These are phyloP conservation scores for Berkeleyomyces basicola DNA, from an alignment of 2,329 filamentous ascomycete species.

Conservation along the genomic window DNA sequence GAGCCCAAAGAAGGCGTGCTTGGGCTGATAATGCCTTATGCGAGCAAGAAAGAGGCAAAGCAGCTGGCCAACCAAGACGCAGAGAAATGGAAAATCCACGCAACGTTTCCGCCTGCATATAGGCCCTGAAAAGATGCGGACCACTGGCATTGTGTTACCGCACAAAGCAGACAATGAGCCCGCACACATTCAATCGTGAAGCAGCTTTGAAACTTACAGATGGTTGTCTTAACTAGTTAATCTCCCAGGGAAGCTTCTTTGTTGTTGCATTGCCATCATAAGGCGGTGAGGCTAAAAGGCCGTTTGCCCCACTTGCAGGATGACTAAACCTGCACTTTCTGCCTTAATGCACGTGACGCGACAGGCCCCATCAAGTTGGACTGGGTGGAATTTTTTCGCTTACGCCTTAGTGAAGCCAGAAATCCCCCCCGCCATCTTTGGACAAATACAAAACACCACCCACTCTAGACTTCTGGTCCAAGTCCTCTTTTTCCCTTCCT, in stretches of 20 bases:
- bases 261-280: neutral
- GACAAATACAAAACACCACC: conserved; percentile 14
- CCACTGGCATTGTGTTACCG: no score
- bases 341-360: conserved; percentile 11
- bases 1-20: no score
- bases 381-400: conserved; percentile 12
- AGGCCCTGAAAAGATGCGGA: neutral
- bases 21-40: no score
- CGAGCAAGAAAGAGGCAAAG: no score
- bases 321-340: conserved; percentile 12
- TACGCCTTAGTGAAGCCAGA: conserved; percentile 9
- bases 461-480: conserved; percentile 11
- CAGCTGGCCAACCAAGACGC: no score
- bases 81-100: no score
- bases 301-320: conserved; percentile 7
- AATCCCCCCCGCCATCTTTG: conserved; percentile 13
- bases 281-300: conserved; percentile 1
- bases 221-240: neutral
- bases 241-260: neutral
- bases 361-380: conserved; percentile 7
- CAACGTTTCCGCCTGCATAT: no score
- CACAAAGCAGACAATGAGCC: neutral
- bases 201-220: neutral
- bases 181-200: neutral
- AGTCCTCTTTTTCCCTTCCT: conserved; percentile 13